A percentile compares a stretch with the other conserved stretches of the same genome.
Evolutionary conservation across 345 rosid species (phyloP).

Genomic region (Conringia planisiliqua): DNA sequence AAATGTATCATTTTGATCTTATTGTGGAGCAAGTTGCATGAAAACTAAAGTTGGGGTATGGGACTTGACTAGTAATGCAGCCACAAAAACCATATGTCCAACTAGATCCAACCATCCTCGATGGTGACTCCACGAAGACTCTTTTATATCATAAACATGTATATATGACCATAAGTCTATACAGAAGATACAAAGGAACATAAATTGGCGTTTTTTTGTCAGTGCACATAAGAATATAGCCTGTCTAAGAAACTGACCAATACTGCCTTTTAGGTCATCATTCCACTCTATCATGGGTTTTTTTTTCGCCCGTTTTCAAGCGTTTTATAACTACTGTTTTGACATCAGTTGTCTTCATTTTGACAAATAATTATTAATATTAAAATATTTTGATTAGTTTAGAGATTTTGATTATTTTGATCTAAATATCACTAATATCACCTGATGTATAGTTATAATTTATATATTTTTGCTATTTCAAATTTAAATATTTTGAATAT

Average conservation of each 20-base stretch:
- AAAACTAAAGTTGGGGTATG: conserved; percentile 3
- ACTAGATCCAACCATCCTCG: conserved; percentile 13
- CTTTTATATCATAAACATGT: background rate
- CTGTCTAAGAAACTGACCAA: background rate
- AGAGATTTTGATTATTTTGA: no score
- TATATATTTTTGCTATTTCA: no score
- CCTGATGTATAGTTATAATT: no score
- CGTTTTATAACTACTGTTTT: no score
- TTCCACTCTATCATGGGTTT: no score
- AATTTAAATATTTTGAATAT: no score
- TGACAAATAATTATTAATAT: no score
- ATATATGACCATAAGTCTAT: background rate
- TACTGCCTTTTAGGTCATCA: background rate
- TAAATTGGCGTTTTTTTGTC: background rate
- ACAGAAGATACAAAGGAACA: background rate
- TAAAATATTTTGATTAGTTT: no score
- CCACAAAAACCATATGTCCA: conserved; percentile 8
- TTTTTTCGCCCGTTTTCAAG: no score
- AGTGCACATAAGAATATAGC: background rate
- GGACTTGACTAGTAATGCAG: conserved; percentile 6
- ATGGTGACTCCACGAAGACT: conserved; percentile 7
- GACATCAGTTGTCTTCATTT: no score
- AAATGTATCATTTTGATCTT: background rate
- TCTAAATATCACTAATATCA: no score
- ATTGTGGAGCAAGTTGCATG: conserved; percentile 10